Base-by-base conservation (phyloP, 192 early-diverging fungal species). In the Coemansia sp. region DNA sequence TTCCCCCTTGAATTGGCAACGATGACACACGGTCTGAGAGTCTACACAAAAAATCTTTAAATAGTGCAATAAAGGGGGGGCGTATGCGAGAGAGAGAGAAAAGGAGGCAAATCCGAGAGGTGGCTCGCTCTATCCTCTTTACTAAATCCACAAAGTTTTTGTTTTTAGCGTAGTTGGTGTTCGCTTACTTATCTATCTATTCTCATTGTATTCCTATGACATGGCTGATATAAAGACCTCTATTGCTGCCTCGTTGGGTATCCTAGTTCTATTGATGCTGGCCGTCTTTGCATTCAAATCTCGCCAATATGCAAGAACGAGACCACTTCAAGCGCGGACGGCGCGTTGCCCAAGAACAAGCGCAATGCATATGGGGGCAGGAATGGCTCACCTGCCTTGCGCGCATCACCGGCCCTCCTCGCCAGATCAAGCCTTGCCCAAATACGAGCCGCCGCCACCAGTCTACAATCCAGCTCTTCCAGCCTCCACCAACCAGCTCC, bases 361-460 rank as follows among this genome's bases (percentile, higher is more conserved):
- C 14, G 10, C 47, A 1, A n/a, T 24, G 2, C 11, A 0, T 4
- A 14, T 49, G 24, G 47, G 27, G n/a, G 31, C 56, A 32, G 37
- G 38, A n/a, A n/a, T 20, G 19, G 58, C 27, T 20, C 11, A 25
- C 53, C 4, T 42, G 36, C 15, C 14, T 43, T 12, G 38, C 47
- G 15, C 35, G 0, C 29, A 9, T 17, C 11, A 4, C 9, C 37
- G 39, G 17, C 24, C 6, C 5, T 1, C 45, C 6, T 47, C 59
- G 12, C 14, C 29, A 14, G 73, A 66, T 37, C 39, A n/a, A 27
- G 67, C 20, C 29, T 56, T 76, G 42, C 74, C 74, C n/a, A 53
- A 57, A 19, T 76, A 76, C 60, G 74, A 76, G 54, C 64, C 74
- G 7, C 74, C 74, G 9, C 74, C 74, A 37, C 74, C 74, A 22